Percentiles rank a stretch among this genome's conserved stretches.
phyloP scores from a whole-genome alignment of 257 asterid genomes.

The Dorcoceras hygrometricum region DNA sequence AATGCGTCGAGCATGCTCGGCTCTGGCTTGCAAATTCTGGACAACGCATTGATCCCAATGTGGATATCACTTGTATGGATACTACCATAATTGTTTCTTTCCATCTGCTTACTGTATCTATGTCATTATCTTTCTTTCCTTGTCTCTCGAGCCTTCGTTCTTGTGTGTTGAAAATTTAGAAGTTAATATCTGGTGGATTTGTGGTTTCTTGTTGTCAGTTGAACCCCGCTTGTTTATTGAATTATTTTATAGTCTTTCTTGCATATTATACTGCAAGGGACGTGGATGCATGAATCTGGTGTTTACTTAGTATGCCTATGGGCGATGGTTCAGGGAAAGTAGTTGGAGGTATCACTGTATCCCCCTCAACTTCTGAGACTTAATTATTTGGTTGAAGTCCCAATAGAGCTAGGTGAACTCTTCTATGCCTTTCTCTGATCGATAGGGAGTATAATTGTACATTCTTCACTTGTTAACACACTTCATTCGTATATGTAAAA shows the following conservation, averaged over 20 bases:
- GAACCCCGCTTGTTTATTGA: background rate
- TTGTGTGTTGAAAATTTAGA: background rate
- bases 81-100: background rate
- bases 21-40: conserved; percentile 64
- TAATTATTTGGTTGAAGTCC: too few species aligned
- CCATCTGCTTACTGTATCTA: background rate
- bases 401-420: background rate
- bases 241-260: background rate
- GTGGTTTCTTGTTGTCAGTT: background rate
- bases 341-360: background rate
- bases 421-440: too few species aligned
- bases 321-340: background rate
- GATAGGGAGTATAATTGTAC: too few species aligned
- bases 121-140: background rate
- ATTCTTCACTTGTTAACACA: too few species aligned
- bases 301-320: background rate
- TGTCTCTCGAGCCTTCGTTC: background rate
- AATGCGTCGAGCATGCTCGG: conserved; percentile 72
- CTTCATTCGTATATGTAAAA: too few species aligned
- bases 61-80: conserved; percentile 61
- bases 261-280: background rate
- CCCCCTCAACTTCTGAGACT: too few species aligned
- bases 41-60: conserved; percentile 49
- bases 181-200: conserved; percentile 5
- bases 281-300: conserved; percentile 15